These are phyloP conservation scores for Cenococcum geophilum DNA, from an alignment of 495 filamentous ascomycete species.

Conservation along the genomic window DNA sequence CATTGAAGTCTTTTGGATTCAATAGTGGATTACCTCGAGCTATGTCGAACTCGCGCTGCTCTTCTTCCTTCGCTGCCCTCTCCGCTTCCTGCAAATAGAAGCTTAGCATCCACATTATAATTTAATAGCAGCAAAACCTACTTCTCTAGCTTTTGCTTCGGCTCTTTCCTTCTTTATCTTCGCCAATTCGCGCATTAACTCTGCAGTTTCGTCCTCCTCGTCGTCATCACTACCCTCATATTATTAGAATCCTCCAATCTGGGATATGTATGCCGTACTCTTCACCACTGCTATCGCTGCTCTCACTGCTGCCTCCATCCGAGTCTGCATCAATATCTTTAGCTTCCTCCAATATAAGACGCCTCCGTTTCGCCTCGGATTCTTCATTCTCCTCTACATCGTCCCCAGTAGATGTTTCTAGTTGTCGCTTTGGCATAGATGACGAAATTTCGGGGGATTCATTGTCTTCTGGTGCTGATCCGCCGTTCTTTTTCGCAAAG, in stretches of 20 bases:
- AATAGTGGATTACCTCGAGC: slow-evolving; percentile 88
- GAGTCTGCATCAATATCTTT: slow-evolving; percentile 88
- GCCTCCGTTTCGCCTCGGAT: slow-evolving; percentile 72
- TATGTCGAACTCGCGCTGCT: slow-evolving; percentile 78
- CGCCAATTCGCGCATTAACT: slow-evolving; percentile 84
- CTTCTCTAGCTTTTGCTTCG: slow-evolving; percentile 79
- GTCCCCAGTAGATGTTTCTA: slow-evolving; percentile 47
- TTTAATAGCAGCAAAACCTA: slow-evolving; percentile 29
- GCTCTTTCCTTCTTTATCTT: slow-evolving; percentile 88
- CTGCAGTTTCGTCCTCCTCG: slow-evolving; percentile 85
- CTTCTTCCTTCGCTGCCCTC: slow-evolving; percentile 68
- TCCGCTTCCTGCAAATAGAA: slow-evolving; percentile 44
- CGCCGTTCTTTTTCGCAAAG: slow-evolving; percentile 74
- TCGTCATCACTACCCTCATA: slow-evolving; percentile 45
- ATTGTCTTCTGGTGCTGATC: slow-evolving; percentile 20
- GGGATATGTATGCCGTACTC: slow-evolving; percentile 45
- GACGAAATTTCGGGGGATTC: slow-evolving; percentile 7
- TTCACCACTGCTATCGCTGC: slow-evolving; percentile 65
- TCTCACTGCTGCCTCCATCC: slow-evolving; percentile 52
- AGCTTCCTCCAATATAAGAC: slow-evolving; percentile 76
- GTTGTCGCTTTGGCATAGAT: slow-evolving; percentile 55
- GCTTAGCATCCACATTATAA: background rate
- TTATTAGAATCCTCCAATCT: slow-evolving; percentile 5
- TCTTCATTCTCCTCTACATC: slow-evolving; percentile 58
- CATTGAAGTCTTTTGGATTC: slow-evolving; percentile 67